Conservation (phyloP, 2,329 filamentous ascomycete species). For the Colletotrichum melonis region DNA sequence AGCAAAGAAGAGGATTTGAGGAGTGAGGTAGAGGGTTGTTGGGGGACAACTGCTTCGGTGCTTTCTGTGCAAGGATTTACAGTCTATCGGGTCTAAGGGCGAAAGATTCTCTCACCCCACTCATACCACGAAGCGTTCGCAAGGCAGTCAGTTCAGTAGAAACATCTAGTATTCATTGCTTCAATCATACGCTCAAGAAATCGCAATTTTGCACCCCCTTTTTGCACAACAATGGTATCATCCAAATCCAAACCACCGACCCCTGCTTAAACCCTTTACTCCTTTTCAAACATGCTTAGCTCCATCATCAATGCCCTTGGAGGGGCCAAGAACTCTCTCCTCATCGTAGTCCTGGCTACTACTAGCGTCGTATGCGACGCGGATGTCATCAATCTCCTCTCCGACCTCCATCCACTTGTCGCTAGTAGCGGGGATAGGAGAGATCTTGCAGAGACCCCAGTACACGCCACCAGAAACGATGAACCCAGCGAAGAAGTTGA, state of each 20-base stretch:
- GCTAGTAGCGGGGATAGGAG: constrained; percentile 79
- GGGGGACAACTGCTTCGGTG: too few relatives aligned
- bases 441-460: constrained; percentile 75
- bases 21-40: too few relatives aligned
- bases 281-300: constrained; percentile 7
- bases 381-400: constrained; percentile 67
- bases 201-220: not conserved
- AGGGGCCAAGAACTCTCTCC: constrained; percentile 34
- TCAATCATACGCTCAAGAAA: not conserved
- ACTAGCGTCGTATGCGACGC: constrained; percentile 57
- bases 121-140: not conserved
- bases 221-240: constrained; percentile 27
- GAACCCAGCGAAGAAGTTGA: constrained; percentile 93
- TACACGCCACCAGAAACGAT: constrained; percentile 76
- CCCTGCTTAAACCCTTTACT: not conserved
- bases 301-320: constrained; percentile 7
- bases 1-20: too few relatives aligned
- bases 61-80: too few relatives aligned
- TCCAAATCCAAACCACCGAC: constrained; percentile 1
- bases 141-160: not conserved
- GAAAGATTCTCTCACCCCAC: too few relatives aligned
- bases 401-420: constrained; percentile 83
- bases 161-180: not conserved
- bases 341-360: constrained; percentile 54
- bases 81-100: too few relatives aligned